Percentiles rank a stretch among this genome's conserved stretches.
phyloP scores from a whole-genome alignment of 129 eudicot species.

The sunflower (Helianthus annuus) region DNA sequence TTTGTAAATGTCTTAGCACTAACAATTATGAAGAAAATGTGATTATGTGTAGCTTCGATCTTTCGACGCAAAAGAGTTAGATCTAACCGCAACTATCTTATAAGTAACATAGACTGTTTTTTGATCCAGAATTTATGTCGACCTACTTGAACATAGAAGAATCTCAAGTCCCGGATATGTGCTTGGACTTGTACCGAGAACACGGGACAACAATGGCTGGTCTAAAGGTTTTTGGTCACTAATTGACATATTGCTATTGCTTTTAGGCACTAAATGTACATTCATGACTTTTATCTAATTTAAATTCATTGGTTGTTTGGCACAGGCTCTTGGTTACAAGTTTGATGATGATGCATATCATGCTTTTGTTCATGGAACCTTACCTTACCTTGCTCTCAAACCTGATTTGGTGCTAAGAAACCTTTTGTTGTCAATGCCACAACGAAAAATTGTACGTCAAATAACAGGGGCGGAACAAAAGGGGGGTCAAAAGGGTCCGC shows the following conservation, averaged over 20 bases:
- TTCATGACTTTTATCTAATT: background rate
- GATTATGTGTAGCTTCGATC: too few relatives aligned
- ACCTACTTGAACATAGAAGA: constrained; percentile 68
- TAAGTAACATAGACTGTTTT: background rate
- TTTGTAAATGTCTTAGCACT: too few relatives aligned
- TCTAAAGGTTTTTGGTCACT: constrained; percentile 47
- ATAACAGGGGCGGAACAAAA: background rate
- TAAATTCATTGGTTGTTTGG: constrained; percentile 3
- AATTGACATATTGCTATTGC: background rate
- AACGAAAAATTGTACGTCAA: constrained; percentile 69
- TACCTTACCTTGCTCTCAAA: constrained; percentile 76
- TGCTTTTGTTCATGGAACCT: constrained; percentile 79
- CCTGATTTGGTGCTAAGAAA: constrained; percentile 82
- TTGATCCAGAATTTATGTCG: constrained; percentile 68
- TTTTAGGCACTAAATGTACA: background rate
- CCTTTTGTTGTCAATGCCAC: constrained; percentile 86
- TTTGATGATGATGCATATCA: constrained; percentile 79
- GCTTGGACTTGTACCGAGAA: constrained; percentile 87
- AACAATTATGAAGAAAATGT: too few relatives aligned
- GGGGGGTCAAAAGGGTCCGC: too few relatives aligned
- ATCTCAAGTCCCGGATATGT: constrained; percentile 73
- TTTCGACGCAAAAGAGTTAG: background rate
- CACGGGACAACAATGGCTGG: constrained; percentile 99
- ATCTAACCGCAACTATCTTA: too few relatives aligned
- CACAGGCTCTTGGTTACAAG: constrained; percentile 79